These are phyloP conservation scores for Debaryomycetaceae sp. DNA, from an alignment of 1,139 yeast genomes.

Conservation along the genomic window DNA sequence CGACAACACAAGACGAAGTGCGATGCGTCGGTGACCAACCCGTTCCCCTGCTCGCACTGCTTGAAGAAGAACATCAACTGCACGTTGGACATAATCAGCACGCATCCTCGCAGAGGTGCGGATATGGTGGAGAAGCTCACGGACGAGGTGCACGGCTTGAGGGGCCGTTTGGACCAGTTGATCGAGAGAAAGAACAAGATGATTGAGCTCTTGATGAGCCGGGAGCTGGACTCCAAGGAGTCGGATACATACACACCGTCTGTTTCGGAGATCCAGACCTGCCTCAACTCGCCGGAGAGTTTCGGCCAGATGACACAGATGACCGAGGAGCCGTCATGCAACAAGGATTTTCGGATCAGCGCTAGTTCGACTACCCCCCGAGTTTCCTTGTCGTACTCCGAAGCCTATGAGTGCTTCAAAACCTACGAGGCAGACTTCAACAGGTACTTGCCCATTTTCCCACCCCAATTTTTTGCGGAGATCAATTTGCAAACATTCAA, in stretches of 20 bases:
- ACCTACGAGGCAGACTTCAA: slow-evolving; percentile 33
- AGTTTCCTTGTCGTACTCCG: slow-evolving; percentile 23
- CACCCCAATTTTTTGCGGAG: slow-evolving; percentile 31
- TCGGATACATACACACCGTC: slow-evolving; percentile 16
- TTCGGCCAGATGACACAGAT: background rate
- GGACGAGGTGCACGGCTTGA: slow-evolving; percentile 27
- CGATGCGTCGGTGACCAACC: slow-evolving; percentile 50
- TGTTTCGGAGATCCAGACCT: slow-evolving; percentile 26
- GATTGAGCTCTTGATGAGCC: slow-evolving; percentile 9
- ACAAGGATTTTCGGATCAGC: slow-evolving; percentile 14
- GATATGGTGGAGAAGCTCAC: slow-evolving; percentile 31
- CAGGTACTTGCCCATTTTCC: slow-evolving; percentile 39
- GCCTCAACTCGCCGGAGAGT: slow-evolving; percentile 19
- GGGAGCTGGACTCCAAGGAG: slow-evolving; percentile 4
- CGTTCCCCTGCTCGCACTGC: slow-evolving; percentile 59
- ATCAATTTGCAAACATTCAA: slow-evolving; percentile 20
- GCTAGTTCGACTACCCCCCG: slow-evolving; percentile 13
- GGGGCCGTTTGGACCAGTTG: slow-evolving; percentile 22
- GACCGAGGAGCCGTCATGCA: background rate
- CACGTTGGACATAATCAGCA: slow-evolving; percentile 41
- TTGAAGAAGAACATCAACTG: slow-evolving; percentile 48
- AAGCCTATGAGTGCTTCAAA: slow-evolving; percentile 27
- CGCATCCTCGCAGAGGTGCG: slow-evolving; percentile 24
- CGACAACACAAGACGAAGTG: slow-evolving; percentile 65
- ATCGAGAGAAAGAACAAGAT: slow-evolving; percentile 23